Conservation (phyloP, 1,139 yeast species). For the Entelexis sorbosivorans region DNA sequence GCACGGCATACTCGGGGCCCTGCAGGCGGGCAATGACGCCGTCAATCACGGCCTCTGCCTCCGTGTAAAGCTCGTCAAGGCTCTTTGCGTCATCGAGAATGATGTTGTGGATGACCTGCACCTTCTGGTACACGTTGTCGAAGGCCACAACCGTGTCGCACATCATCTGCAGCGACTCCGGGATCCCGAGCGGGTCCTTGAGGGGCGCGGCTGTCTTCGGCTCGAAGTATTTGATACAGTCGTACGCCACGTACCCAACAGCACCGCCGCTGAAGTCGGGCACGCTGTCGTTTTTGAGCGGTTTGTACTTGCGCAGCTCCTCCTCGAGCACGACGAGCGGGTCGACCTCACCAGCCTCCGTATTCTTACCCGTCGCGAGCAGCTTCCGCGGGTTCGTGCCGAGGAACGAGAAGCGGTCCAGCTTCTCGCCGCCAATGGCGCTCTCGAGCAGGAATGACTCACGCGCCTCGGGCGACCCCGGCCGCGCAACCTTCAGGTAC, state of each 20-base stretch:
- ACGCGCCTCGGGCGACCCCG: slow-evolving; percentile 43
- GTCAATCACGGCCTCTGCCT: slow-evolving; percentile 48
- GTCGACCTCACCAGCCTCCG: slow-evolving; percentile 64
- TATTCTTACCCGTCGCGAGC: slow-evolving; percentile 65
- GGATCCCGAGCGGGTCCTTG: slow-evolving; percentile 69
- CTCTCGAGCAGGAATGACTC: slow-evolving; percentile 80
- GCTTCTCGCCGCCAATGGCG: slow-evolving; percentile 77
- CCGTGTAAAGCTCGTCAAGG: slow-evolving; percentile 39
- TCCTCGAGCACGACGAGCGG: slow-evolving; percentile 65
- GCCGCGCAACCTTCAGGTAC: slow-evolving; percentile 65
- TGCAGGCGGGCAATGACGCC: slow-evolving; percentile 45
- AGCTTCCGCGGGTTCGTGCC: slow-evolving; percentile 76
- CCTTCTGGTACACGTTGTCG: slow-evolving; percentile 86
- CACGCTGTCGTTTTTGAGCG: slow-evolving; percentile 44
- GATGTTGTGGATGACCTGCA: slow-evolving; percentile 79
- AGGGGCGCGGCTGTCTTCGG: slow-evolving; percentile 68
- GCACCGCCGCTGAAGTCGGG: slow-evolving; percentile 90
- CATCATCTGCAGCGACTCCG: slow-evolving; percentile 86
- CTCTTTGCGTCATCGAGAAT: slow-evolving; percentile 30
- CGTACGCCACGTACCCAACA: slow-evolving; percentile 87
- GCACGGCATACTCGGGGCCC: slow-evolving; percentile 42
- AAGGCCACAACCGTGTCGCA: slow-evolving; percentile 83
- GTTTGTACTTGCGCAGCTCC: slow-evolving; percentile 58
- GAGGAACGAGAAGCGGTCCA: slow-evolving; percentile 81
- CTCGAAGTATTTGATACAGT: slow-evolving; percentile 91